A percentile compares a stretch with the other conserved stretches of the same genome.
Evolutionary conservation across 495 filamentous ascomycete genomes (phyloP).

Genomic region (Aspergillus steynii): DNA sequence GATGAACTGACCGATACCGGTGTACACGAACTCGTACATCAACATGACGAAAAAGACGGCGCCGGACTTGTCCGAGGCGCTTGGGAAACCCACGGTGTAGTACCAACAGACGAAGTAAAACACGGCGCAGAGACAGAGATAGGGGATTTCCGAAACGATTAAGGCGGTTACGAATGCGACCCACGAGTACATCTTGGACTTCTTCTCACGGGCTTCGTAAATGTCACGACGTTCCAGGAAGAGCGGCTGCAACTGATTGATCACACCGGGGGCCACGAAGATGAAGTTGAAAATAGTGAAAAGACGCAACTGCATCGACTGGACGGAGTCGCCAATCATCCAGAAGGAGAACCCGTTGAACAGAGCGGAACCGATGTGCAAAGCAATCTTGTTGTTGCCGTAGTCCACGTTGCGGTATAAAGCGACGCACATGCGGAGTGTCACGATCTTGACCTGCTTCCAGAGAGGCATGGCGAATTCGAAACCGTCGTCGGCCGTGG

Average conservation of each 20-base stretch:
- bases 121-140: constrained; percentile 52
- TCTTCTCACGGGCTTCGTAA: constrained; percentile 54
- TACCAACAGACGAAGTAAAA: constrained; percentile 56
- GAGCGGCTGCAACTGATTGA: constrained; percentile 54
- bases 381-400: constrained; percentile 60
- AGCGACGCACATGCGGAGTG: constrained; percentile 56
- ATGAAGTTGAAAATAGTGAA: constrained; percentile 56
- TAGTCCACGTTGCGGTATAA: constrained; percentile 66
- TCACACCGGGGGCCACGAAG: constrained; percentile 51
- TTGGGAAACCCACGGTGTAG: constrained; percentile 50
- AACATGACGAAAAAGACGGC: constrained; percentile 58
- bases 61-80: constrained; percentile 46
- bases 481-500: constrained; percentile 35
- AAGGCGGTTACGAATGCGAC: constrained; percentile 51
- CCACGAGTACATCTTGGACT: constrained; percentile 59
- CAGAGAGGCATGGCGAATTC: constrained; percentile 62
- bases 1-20: constrained; percentile 62
- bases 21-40: constrained; percentile 57
- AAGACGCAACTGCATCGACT: constrained; percentile 34
- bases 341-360: constrained; percentile 50
- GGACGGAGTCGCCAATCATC: constrained; percentile 34
- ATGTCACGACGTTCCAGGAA: constrained; percentile 56
- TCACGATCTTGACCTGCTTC: constrained; percentile 57
- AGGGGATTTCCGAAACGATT: constrained; percentile 57
- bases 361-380: constrained; percentile 39